Base-by-base conservation (phyloP, 2,329 filamentous ascomycete species). In the Penicillium decumbens region DNA sequence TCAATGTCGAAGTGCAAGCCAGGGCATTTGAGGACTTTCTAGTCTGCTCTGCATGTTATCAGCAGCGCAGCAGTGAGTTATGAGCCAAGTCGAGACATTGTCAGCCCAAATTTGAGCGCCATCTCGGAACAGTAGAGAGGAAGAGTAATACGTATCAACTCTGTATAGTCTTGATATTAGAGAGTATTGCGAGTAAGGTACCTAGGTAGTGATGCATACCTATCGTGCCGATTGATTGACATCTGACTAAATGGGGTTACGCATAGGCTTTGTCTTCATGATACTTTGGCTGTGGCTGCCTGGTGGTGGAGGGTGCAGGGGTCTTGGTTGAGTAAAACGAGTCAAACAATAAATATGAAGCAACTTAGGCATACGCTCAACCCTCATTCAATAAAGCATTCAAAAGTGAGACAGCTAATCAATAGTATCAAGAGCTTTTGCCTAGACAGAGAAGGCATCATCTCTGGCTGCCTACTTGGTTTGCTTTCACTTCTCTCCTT, bases 41-140 rank as follows among this genome's bases (percentile, higher is more conserved):
- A 35, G 9, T 32, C 38, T 51, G 30, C 24, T 33, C 45, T 39
- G 53, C 45, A 48, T 57, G 41, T 52, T 53, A 43, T 46, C 52
- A 49, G 37, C 45, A 55, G 39, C 44, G 29, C 24, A 43, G 42
- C 48, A 43, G 37, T 49, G 41, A 52, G 29, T 35, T 29, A 28
- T 18, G 46, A 44, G 30, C 28, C 40, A 29, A 51, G 54, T 56
- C 39, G 44, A 57, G 48, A 51, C 32, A 43, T 56, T 54, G 45
- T 43, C 44, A 48, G 38, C 37, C 24, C 25, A 45, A 35, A 25
- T 15, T 7, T 27, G 23, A 23, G 15, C 20, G 15, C 9, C 33
- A 37, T 4, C 33, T 20, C 20, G 33, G 15, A 37, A 12, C 9
- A 12, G 8, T 20, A 20, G 33, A 20, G 7, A 37, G 32, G 6